Conservation (phyloP, 257 asterid species). For the Scutellaria minor region DNA sequence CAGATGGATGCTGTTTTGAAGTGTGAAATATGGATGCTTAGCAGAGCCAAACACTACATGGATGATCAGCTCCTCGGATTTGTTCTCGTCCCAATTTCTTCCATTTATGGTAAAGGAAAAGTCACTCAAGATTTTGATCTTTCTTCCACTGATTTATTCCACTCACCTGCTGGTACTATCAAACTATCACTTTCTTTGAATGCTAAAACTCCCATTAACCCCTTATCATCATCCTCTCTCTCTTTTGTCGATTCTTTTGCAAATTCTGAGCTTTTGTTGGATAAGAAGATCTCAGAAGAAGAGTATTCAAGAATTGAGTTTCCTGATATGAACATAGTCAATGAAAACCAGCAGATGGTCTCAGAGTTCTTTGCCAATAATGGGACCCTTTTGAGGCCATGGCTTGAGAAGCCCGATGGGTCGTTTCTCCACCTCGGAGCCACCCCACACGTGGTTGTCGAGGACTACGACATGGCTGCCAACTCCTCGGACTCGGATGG, state of each 20-base stretch:
- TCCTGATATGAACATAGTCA: constrained; percentile 52
- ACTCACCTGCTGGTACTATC: constrained; percentile 74
- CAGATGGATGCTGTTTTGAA: constrained; percentile 56
- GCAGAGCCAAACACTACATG: constrained; percentile 64
- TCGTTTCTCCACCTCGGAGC: constrained; percentile 70
- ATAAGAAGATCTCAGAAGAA: constrained; percentile 44
- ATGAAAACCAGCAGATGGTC: constrained; percentile 67
- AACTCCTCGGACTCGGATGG: constrained; percentile 52
- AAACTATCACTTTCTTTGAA: constrained; percentile 57
- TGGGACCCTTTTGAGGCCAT: constrained; percentile 41
- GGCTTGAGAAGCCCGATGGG: constrained; percentile 52
- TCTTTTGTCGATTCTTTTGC: constrained; percentile 25
- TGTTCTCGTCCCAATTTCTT: constrained; percentile 59
- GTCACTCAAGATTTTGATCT: constrained; percentile 57
- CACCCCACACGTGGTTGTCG: constrained; percentile 34
- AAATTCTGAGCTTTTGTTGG: constrained; percentile 51
- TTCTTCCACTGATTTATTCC: constrained; percentile 72
- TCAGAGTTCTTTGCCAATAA: constrained; percentile 56
- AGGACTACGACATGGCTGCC: constrained; percentile 61
- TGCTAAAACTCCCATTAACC: constrained; percentile 38
- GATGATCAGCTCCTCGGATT: constrained; percentile 80
- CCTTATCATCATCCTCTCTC: constrained; percentile 9
- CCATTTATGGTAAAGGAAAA: constrained; percentile 53
- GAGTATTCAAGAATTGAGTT: constrained; percentile 66
- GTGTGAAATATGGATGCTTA: constrained; percentile 81